These are phyloP conservation scores for Starmerella bombi DNA, from an alignment of 805 yeast genomes.

Conservation along the genomic window DNA sequence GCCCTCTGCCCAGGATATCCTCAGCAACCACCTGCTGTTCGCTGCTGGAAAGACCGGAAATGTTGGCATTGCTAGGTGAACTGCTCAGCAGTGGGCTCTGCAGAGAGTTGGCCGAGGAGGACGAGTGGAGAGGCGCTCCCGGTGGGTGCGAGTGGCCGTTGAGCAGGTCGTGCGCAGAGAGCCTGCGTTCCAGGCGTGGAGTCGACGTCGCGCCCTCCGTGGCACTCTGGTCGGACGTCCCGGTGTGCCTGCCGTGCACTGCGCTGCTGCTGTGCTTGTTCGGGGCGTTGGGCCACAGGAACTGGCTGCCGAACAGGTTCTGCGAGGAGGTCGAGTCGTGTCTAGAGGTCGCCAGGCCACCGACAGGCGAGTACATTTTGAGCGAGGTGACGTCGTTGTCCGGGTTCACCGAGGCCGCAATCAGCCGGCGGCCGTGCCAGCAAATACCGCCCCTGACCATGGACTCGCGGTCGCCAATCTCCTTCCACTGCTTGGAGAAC, in stretches of 20 bases:
- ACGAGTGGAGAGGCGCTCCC: background rate
- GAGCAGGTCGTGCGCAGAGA: constrained; percentile 1
- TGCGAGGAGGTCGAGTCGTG: background rate
- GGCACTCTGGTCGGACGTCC: background rate
- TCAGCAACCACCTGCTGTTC: constrained; percentile 25
- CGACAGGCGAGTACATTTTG: constrained; percentile 29
- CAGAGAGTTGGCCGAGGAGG: background rate
- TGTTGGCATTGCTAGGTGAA: constrained; percentile 4
- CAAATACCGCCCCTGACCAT: constrained; percentile 29
- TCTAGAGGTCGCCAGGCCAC: background rate
- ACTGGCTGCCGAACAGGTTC: constrained; percentile 2
- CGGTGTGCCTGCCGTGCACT: background rate
- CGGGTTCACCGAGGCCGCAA: constrained; percentile 27
- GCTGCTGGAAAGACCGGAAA: constrained; percentile 14
- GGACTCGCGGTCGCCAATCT: constrained; percentile 29
- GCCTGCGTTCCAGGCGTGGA: background rate
- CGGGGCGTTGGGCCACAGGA: background rate
- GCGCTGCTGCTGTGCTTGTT: background rate
- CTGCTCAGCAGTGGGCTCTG: constrained; percentile 1
- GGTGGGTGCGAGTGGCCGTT: background rate
- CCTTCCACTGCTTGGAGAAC: constrained; percentile 36
- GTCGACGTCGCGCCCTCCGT: background rate
- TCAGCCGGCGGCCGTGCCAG: constrained; percentile 29
- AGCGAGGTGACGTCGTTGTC: constrained; percentile 24
- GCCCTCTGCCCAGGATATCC: constrained; percentile 23